Evolutionary conservation across 768 basidiomycete genomes (phyloP), one percentile per base, ranked within the genome.

Genomic region (Auriscalpium vulgare): DNA sequence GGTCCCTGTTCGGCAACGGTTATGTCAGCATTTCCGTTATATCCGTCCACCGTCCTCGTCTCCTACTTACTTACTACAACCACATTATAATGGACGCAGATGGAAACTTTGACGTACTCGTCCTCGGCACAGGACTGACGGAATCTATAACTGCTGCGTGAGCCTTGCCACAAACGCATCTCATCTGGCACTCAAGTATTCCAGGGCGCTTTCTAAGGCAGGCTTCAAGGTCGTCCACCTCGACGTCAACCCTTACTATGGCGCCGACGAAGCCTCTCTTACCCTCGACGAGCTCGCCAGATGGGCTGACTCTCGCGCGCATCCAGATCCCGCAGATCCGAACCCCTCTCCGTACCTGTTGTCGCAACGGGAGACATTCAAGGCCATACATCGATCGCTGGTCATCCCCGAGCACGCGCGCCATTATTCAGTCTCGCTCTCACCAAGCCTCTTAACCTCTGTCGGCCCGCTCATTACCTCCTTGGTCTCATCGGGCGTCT

Each of bases 121-220:
- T 91, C 43, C 68, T 90, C 47, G 88, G 89, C 5, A 91, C 88
- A n/a, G 88, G 87, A 1, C 72, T 97, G 4, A 78, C 86, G 37
- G 86, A 95, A 66, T 92, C 92, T 10, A 91, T 97, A 37, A 70
- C 80, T 51, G 91, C 94, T 61, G 91, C 94, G 92, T 95, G 72
- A 81, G 91, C 51, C 49, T 47, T 13, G 21, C 19, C 34, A 50
- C 52, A 49, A 51, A 10, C 23, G 35, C 47, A 37, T 37, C 17
- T 44, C 37, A 46, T 13, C 23, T 44, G 36, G 40, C 37, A 58
- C 61, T 58, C 55, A 57, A 34, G 49, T 29, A 45, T 37, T 56
- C 21, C 70, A 97, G 95, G 44, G 86, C 95, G 0, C 80, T 98
- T 46, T 84, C 95, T 1, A 94, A 92, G 70, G 83, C 89, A 50